Percentiles rank a stretch among this genome's conserved stretches.
phyloP scores from a whole-genome alignment of 2,329 filamentous ascomycete species.

The Colletotrichum abscissum region DNA sequence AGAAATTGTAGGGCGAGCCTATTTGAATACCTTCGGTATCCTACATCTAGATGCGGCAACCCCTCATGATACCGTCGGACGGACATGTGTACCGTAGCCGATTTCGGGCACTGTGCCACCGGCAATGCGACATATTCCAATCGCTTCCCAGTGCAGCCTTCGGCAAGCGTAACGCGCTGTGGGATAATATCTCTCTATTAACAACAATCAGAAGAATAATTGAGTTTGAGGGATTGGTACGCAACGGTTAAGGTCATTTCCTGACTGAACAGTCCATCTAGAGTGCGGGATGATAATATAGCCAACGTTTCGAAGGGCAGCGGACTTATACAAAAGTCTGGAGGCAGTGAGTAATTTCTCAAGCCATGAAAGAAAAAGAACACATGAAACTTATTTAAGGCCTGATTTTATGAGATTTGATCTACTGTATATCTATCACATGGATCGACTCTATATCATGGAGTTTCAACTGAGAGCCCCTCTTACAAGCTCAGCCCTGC shows the following conservation, averaged over 20 bases:
- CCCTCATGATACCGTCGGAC: background rate
- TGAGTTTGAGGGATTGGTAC: background rate
- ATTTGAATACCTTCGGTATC: background rate
- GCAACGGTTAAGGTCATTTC: slow-evolving; percentile 1
- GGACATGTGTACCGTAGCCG: background rate
- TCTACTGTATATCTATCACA: background rate
- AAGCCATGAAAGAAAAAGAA: background rate
- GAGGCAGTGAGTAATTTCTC: background rate
- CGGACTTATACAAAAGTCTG: background rate
- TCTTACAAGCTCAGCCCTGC: background rate
- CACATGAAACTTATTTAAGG: background rate
- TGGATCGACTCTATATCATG: background rate
- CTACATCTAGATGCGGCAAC: background rate
- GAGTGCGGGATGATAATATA: background rate
- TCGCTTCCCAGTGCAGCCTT: background rate
- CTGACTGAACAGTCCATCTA: background rate
- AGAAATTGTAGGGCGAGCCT: background rate
- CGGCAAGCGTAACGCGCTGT: background rate
- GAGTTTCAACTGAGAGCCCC: background rate
- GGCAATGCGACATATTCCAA: background rate
- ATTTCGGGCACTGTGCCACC: background rate
- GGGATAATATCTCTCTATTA: background rate
- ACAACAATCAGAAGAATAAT: background rate
- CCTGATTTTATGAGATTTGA: background rate
- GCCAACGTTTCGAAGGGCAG: background rate